Evolutionary conservation across 2,329 filamentous ascomycete species (phyloP).

Genomic region (Bretziella fagacearum): DNA sequence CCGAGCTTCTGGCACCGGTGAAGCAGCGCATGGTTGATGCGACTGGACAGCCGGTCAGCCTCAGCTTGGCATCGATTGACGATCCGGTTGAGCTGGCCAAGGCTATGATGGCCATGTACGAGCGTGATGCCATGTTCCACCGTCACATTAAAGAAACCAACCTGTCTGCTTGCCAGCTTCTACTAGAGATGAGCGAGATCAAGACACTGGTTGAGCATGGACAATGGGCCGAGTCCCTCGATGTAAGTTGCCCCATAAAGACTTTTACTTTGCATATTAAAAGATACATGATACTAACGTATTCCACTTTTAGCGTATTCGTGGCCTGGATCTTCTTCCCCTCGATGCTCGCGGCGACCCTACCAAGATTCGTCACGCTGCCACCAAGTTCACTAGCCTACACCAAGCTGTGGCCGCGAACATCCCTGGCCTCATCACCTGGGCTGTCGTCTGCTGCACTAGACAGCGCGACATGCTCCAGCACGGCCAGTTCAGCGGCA

Average conservation of each 20-base stretch:
- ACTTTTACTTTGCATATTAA: not conserved
- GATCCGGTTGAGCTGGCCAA: conserved; percentile 42
- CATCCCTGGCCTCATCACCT: conserved; percentile 79
- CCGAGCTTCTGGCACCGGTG: conserved; percentile 60
- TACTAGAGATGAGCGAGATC: conserved; percentile 45
- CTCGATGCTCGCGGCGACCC: conserved; percentile 59
- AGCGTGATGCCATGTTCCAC: conserved; percentile 43
- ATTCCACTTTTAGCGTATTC: conserved; percentile 52
- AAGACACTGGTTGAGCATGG: conserved; percentile 37
- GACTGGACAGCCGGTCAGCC: conserved; percentile 31
- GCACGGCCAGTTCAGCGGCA: conserved; percentile 56
- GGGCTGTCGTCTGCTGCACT: conserved; percentile 78
- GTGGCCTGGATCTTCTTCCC: conserved; percentile 60
- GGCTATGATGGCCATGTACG: conserved; percentile 48
- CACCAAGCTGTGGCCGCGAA: conserved; percentile 72
- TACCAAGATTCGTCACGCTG: conserved; percentile 58
- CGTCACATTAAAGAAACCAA: conserved; percentile 40
- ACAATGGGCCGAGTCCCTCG: conserved; percentile 40
- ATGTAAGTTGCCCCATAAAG: conserved; percentile 30
- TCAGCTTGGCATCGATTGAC: conserved; percentile 32
- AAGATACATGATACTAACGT: conserved; percentile 3
- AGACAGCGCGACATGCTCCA: conserved; percentile 57
- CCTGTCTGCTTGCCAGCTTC: conserved; percentile 36
- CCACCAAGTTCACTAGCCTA: conserved; percentile 63
- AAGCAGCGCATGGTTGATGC: conserved; percentile 45